Evolutionary conservation across 2,329 filamentous ascomycete species (phyloP).

Genomic region (Exophiala lecanii-corni): DNA sequence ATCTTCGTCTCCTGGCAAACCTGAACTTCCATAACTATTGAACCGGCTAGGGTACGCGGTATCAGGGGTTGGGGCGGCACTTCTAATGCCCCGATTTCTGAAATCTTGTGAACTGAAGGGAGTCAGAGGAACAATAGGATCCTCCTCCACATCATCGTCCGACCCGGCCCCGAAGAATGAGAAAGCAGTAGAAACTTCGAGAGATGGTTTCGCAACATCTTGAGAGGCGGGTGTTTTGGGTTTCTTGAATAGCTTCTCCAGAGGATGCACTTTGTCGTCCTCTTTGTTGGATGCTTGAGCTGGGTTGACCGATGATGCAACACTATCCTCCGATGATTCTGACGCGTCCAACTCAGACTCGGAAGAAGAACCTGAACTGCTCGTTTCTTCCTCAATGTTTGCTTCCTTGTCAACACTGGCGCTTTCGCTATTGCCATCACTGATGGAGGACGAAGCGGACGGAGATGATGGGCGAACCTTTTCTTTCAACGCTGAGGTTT

Average conservation of each 20-base stretch:
- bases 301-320: slow-evolving; percentile 16
- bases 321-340: slow-evolving; percentile 16
- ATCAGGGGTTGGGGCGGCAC: slow-evolving; percentile 90
- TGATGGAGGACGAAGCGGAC: slow-evolving; percentile 35
- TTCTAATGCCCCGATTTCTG: slow-evolving; percentile 62
- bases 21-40: slow-evolving; percentile 23
- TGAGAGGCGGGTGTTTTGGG: slow-evolving; percentile 43
- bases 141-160: slow-evolving; percentile 43
- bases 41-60: slow-evolving; percentile 65
- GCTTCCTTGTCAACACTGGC: slow-evolving; percentile 32
- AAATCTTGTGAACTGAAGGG: slow-evolving; percentile 78
- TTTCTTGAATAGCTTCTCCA: slow-evolving; percentile 89
- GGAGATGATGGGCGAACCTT: not conserved
- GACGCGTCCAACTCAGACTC: slow-evolving; percentile 15
- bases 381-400: slow-evolving; percentile 19
- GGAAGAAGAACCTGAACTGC: slow-evolving; percentile 28
- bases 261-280: slow-evolving; percentile 67
- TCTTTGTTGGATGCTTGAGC: slow-evolving; percentile 35
- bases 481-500: not conserved
- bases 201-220: slow-evolving; percentile 32
- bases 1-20: slow-evolving; percentile 20
- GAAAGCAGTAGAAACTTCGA: slow-evolving; percentile 57
- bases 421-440: slow-evolving; percentile 30
- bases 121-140: slow-evolving; percentile 59
- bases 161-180: slow-evolving; percentile 68